Percentiles rank a stretch among this genome's conserved stretches.
Evolutionary conservation across 2,329 filamentous ascomycete genomes (phyloP).

Genomic region (Graphium sp.): DNA sequence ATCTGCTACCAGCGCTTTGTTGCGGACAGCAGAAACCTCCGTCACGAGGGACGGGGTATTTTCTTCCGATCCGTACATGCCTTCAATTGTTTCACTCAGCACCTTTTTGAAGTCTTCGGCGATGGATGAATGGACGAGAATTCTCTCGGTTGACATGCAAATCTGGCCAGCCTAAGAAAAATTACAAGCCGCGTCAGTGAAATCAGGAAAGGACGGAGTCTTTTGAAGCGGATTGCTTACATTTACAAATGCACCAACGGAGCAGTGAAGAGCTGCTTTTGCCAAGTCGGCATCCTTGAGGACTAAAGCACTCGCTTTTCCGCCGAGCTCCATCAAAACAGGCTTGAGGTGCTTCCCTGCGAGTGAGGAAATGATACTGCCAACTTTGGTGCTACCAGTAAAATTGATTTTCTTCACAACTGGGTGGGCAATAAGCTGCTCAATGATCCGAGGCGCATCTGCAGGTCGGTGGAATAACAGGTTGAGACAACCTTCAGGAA

Average conservation of each 20-base stretch:
- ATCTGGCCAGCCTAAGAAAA: background rate
- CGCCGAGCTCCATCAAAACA: conserved; percentile 51
- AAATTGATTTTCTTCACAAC: conserved; percentile 43
- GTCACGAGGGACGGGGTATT: background rate
- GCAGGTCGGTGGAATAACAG: conserved; percentile 1
- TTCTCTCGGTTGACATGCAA: background rate
- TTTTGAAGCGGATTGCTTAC: background rate
- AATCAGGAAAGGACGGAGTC: too few species aligned
- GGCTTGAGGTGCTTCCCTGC: conserved; percentile 51
- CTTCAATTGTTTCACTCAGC: background rate
- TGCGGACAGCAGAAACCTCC: background rate
- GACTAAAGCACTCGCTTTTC: conserved; percentile 50
- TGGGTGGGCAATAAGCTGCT: conserved; percentile 10
- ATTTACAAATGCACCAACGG: background rate
- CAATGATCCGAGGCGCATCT: conserved; percentile 3
- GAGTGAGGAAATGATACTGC: conserved; percentile 40
- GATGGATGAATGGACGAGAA: background rate
- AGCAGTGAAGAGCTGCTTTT: background rate
- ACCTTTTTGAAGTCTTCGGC: background rate
- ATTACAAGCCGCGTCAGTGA: background rate
- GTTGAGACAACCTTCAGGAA: conserved; percentile 46
- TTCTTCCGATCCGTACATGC: background rate
- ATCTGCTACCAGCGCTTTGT: conserved; percentile 17
- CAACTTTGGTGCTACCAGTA: conserved; percentile 47
- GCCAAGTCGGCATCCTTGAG: conserved; percentile 50